Base-by-base conservation (phyloP, 108 stramenopile species). In the Nannochloropsis oceanica region DNA sequence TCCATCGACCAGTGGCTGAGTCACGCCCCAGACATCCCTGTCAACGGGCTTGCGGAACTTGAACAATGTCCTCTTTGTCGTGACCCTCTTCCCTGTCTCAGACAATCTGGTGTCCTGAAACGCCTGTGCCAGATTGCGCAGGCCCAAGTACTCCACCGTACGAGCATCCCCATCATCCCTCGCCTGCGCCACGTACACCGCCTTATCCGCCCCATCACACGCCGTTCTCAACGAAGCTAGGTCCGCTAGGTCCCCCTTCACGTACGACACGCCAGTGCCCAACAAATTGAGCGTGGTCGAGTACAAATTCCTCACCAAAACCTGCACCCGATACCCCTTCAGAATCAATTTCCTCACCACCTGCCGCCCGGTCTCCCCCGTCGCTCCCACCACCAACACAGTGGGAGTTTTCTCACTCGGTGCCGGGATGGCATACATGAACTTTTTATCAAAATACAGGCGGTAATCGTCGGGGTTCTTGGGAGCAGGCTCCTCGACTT, bases 41-140 rank as follows among this genome's bases (percentile, higher is more conserved):
- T 83, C 83, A 1, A 84, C 84, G 22, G 79, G 84, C 46, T 81
- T 73, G 84, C 81, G 81, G 73, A 96, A 95, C 83, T 95, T 94
- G 90, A 96, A 96, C 44, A 96, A 86, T 59, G 94, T 93, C 82
- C 95, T 92, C 86, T 96, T 96, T 26, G 95, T 95, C 12, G 95
- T 92, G 86, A 94, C 94, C 25, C 91, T 89, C 27, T 93, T 91
- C 8, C 96, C 96, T 85, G 94, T 95, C 80, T 95, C 94, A 20
- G 93, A 92, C 88, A 94, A 91, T 43, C 96, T 90, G 42, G 94
- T 94, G 89, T 95, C 95, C 86, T 94, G 92, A 85, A 95, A 96
- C 22, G 96, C 95, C 43, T 91, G 89, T 12, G 95, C 83, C 25
- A 95, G 83, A 89, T 96, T 96, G 20, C 93, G 89, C 93, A 95